Base-by-base conservation (phyloP, 208 protist species). In the Trypanosoma melophagium region DNA sequence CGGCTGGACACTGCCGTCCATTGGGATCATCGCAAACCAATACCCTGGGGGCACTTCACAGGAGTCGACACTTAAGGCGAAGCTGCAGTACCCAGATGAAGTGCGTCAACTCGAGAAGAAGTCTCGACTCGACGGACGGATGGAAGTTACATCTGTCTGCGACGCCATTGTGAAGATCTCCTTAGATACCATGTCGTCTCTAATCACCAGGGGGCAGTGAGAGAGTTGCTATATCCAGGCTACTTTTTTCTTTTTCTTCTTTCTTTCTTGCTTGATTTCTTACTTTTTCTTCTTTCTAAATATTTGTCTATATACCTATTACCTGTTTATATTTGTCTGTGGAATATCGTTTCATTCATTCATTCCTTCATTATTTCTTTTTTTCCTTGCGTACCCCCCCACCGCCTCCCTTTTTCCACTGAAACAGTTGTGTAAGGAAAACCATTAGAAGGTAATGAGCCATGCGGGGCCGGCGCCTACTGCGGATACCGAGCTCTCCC, bases 1-100 rank as follows among this genome's bases (percentile, higher is more conserved):
- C 35, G 71, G 71, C 10, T 21, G 44, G n/a, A 78, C 76, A 21
- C 54, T 87, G 8, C 80, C 80, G 1, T 79, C 72, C 17, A 66
- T 86, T 9, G 76, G 69, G 13, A 69, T 82, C 12, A 77, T 73
- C 53, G 71, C 75, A n/a, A 79, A 54, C 55, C 76, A 83, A 60
- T 81, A 77, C 69, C 10, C 69, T 16, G 45, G 35, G 19, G n/a
- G 55, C 22, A 13, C 24, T 2, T 56, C 45, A 31, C 60, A 70
- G 50, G 66, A 25, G 5, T 55, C 63, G 0, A 24, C 61, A 31
- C 31, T 83, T 50, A 73, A 68, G 10, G 12, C n/a, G 22, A 80
- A 81, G 59, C 40, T 86, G 63, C 53, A 66, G 53, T 81, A 76
- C 58, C 38, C 74, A 3, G 67, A 74, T 16, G 42, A n/a, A 14